phyloP scores from a whole-genome alignment of 2,329 filamentous ascomycete genomes.

The Aspergillus hortae region DNA sequence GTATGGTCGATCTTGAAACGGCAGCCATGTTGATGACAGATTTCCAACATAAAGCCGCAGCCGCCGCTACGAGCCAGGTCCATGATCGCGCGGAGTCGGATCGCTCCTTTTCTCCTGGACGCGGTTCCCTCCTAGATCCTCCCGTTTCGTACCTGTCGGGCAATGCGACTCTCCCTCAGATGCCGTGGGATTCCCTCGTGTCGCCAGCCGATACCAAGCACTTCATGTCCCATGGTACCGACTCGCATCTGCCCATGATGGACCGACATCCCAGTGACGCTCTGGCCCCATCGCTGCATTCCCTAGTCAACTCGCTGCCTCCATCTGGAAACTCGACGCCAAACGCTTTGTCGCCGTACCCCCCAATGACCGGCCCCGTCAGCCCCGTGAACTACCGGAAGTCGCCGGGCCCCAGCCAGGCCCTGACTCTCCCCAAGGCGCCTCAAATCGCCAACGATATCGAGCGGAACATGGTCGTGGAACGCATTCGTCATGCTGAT shows the following conservation, averaged over 20 bases:
- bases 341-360: conserved; percentile 69
- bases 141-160: conserved; percentile 73
- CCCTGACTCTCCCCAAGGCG: conserved; percentile 62
- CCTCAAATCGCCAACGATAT: conserved; percentile 82
- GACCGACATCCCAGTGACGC: conserved; percentile 61
- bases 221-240: conserved; percentile 61
- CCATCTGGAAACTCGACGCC: conserved; percentile 67
- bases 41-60: conserved; percentile 93
- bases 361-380: conserved; percentile 63
- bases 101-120: conserved; percentile 70
- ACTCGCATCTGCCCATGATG: conserved; percentile 64
- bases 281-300: conserved; percentile 63
- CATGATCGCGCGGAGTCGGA: conserved; percentile 45
- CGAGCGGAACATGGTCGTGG: conserved; percentile 77
- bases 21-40: conserved; percentile 98
- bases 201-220: conserved; percentile 70
- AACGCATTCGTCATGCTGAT: conserved; percentile 79
- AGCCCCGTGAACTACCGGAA: conserved; percentile 67
- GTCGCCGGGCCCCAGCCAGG: conserved; percentile 65
- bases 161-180: conserved; percentile 76
- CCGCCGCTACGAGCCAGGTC: conserved; percentile 51
- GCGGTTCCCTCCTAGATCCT: conserved; percentile 70
- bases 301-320: conserved; percentile 69
- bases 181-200: conserved; percentile 89
- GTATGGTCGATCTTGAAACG: conserved; percentile 91